These are phyloP conservation scores for Herpetomonas tarakana DNA, from an alignment of 208 protist genomes.

Conservation along the genomic window DNA sequence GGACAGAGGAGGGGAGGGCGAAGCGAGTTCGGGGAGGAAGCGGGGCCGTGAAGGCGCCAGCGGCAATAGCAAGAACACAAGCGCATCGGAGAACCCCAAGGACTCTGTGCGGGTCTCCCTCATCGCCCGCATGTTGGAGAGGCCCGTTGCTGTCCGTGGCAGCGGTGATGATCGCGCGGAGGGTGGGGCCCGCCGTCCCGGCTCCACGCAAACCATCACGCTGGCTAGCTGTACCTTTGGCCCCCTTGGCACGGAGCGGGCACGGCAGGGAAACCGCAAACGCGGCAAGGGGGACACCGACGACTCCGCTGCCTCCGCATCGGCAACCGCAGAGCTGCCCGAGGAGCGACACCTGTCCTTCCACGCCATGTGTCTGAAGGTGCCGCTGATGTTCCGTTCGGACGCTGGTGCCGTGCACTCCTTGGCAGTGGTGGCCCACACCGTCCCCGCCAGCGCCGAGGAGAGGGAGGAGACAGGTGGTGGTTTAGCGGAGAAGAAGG, in stretches of 20 bases:
- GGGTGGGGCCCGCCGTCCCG: not conserved
- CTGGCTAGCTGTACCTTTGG: slow-evolving; percentile 40
- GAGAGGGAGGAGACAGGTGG: not conserved
- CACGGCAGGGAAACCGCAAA: not conserved
- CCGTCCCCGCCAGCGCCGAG: not conserved
- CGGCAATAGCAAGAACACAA: not conserved
- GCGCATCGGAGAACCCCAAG: slow-evolving; percentile 5
- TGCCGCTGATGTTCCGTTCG: slow-evolving; percentile 30
- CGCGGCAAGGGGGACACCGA: not conserved
- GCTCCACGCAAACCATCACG: slow-evolving; percentile 17
- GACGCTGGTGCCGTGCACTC: slow-evolving; percentile 18
- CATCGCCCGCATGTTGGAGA: slow-evolving; percentile 19
- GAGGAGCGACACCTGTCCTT: not conserved
- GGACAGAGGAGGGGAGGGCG: slow-evolving; percentile 9
- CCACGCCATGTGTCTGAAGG: slow-evolving; percentile 12
- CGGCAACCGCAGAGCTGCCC: too few species aligned
- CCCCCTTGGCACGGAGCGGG: not conserved
- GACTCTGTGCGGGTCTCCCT: slow-evolving; percentile 32
- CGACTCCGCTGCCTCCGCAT: not conserved
- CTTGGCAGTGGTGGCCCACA: slow-evolving; percentile 27
- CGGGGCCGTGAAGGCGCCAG: not conserved
- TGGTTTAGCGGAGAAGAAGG: not conserved
- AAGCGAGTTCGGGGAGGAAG: not conserved
- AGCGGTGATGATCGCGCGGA: slow-evolving; percentile 11
- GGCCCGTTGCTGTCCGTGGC: not conserved